Evolutionary conservation across 2,329 filamentous ascomycete species (phyloP).

Genomic region (Penicillium olsonii): DNA sequence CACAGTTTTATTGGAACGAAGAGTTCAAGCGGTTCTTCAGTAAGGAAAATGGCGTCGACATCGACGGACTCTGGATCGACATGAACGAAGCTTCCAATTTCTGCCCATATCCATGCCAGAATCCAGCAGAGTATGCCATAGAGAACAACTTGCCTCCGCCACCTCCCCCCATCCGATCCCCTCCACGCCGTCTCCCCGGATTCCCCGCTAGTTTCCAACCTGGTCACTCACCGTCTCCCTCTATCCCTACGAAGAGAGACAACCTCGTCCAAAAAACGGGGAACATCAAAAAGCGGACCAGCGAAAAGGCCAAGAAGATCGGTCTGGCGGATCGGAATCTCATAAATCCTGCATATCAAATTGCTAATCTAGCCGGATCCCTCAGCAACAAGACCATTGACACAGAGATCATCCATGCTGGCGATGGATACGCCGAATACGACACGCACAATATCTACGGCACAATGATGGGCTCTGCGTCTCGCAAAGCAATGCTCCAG

Average conservation of each 20-base stretch:
- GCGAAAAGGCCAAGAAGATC: slow-evolving; percentile 43
- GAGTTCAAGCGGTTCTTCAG: slow-evolving; percentile 69
- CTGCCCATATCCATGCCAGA: slow-evolving; percentile 58
- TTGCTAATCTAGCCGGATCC: slow-evolving; percentile 61
- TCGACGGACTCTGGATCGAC: slow-evolving; percentile 78
- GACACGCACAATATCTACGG: slow-evolving; percentile 80
- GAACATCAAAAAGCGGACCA: not conserved
- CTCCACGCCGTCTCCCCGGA: slow-evolving; percentile 66
- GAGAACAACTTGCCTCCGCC: slow-evolving; percentile 54
- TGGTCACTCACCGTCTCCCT: slow-evolving; percentile 17
- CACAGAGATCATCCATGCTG: slow-evolving; percentile 65
- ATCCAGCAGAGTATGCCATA: slow-evolving; percentile 54
- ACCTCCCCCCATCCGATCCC: slow-evolving; percentile 63
- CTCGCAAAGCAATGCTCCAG: slow-evolving; percentile 65
- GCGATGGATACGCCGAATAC: slow-evolving; percentile 67
- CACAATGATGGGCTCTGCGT: slow-evolving; percentile 70
- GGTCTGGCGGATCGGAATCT: slow-evolving; percentile 66
- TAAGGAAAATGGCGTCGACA: slow-evolving; percentile 65
- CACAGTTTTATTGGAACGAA: slow-evolving; percentile 67
- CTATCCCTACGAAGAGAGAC: not conserved
- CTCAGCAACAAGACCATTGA: slow-evolving; percentile 61
- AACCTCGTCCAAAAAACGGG: not conserved
- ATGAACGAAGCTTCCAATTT: slow-evolving; percentile 62
- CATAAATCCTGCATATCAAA: slow-evolving; percentile 65
- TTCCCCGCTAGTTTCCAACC: slow-evolving; percentile 71